These are phyloP conservation scores for Phyllosticta paracitricarpa DNA, from an alignment of 2,329 filamentous ascomycete genomes.

Conservation along the genomic window DNA sequence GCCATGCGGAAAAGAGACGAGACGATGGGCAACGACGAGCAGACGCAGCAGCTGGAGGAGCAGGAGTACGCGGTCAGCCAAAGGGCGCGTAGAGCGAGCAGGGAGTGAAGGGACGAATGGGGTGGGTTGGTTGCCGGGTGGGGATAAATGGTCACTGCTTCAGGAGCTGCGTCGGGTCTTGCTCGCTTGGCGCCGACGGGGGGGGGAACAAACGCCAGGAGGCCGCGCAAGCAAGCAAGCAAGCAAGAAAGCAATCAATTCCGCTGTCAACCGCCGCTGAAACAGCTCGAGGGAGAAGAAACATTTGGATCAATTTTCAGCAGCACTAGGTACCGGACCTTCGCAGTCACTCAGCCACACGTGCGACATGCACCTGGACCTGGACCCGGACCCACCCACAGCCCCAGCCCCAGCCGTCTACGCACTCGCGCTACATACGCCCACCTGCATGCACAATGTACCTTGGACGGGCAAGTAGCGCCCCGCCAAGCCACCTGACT, in stretches of 20 bases:
- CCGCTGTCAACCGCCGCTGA: too few species aligned
- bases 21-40: too few species aligned
- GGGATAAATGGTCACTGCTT: neutral
- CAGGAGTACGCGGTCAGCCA: neutral
- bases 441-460: too few species aligned
- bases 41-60: neutral
- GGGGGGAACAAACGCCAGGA: neutral
- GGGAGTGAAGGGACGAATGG: neutral
- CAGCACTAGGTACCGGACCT: too few species aligned
- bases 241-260: neutral
- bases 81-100: neutral
- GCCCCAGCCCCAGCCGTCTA: neutral
- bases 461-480: too few species aligned
- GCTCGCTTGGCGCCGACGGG: neutral
- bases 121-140: neutral
- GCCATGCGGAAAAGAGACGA: neutral
- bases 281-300: too few species aligned
- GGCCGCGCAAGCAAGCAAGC: conserved; percentile 6
- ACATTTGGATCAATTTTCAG: too few species aligned
- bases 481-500: neutral
- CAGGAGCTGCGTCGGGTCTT: neutral
- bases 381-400: too few species aligned
- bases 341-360: neutral
- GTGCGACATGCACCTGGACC: too few species aligned
- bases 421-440: neutral